phyloP scores from a whole-genome alignment of 768 basidiomycete species.

The Suillus weaverae region DNA sequence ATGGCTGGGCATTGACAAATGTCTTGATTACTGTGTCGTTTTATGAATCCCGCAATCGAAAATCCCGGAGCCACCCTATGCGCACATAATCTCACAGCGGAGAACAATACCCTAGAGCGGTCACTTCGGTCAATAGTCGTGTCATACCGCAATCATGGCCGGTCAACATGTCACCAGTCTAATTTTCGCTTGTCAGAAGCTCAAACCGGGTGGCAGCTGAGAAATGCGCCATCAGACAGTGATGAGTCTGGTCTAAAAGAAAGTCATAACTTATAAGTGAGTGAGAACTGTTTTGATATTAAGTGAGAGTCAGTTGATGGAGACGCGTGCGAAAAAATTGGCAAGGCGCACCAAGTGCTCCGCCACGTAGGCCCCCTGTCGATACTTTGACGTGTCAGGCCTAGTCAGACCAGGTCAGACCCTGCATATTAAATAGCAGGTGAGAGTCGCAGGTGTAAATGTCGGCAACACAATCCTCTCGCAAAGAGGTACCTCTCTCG shows the following conservation, averaged over 20 bases:
- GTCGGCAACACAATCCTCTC: background rate
- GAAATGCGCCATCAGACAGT: background rate
- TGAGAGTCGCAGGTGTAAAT: conserved; percentile 15
- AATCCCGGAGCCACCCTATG: background rate
- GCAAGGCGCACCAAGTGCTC: background rate
- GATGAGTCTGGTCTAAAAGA: background rate
- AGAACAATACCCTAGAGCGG: background rate
- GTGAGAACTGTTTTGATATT: background rate
- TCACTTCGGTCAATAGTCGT: background rate
- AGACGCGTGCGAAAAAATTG: background rate
- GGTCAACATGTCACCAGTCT: background rate
- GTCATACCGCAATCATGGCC: background rate
- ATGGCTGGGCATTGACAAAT: background rate
- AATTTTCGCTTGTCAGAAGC: background rate
- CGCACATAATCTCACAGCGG: background rate
- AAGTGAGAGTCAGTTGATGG: background rate
- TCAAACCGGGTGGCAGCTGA: background rate
- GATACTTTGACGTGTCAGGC: background rate
- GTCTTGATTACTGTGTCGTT: background rate
- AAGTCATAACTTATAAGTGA: background rate
- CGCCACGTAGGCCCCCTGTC: background rate
- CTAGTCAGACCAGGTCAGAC: background rate
- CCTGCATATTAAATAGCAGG: background rate
- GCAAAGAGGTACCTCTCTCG: conserved; percentile 5
- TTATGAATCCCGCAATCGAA: background rate